A percentile compares a stretch with the other conserved stretches of the same genome.
Evolutionary conservation across 192 early-diverging fungal species (phyloP).

Genomic region (Geranomyces michiganensis): DNA sequence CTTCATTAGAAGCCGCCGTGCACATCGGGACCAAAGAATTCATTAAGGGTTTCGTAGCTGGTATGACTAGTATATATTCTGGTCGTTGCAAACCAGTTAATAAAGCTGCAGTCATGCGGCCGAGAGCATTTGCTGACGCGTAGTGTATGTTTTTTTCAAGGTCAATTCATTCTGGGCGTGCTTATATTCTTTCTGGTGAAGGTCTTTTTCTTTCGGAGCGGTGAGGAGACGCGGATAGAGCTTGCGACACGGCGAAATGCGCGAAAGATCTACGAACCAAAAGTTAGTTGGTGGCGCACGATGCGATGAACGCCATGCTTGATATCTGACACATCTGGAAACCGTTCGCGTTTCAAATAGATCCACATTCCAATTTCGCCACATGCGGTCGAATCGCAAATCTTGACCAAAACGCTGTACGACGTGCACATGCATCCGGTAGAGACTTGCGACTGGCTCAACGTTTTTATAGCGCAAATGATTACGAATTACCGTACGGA

Average conservation of each 20-base stretch:
- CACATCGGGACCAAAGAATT: slow-evolving; percentile 49
- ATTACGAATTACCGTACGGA: slow-evolving; percentile 77
- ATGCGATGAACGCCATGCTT: too few relatives aligned
- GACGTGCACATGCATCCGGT: slow-evolving; percentile 44
- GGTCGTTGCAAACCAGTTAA: neutral
- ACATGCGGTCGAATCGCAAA: slow-evolving; percentile 49
- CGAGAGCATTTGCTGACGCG: neutral
- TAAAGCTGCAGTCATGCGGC: neutral
- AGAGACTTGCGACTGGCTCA: slow-evolving; percentile 84
- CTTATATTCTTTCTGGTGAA: slow-evolving; percentile 60
- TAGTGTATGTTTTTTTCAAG: slow-evolving; percentile 27
- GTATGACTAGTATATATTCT: slow-evolving; percentile 3
- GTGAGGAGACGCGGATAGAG: slow-evolving; percentile 50
- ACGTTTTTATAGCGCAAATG: slow-evolving; percentile 76
- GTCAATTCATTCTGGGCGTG: slow-evolving; percentile 49
- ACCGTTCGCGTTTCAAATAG: slow-evolving; percentile 1
- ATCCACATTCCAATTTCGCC: slow-evolving; percentile 35
- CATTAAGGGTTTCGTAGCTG: slow-evolving; percentile 56
- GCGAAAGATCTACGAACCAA: slow-evolving; percentile 35
- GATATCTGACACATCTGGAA: neutral
- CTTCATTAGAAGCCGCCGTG: slow-evolving; percentile 47
- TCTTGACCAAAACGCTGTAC: slow-evolving; percentile 51
- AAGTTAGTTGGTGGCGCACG: slow-evolving; percentile 25
- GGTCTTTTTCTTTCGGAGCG: slow-evolving; percentile 55
- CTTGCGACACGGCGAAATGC: slow-evolving; percentile 20